Conservation (phyloP, 139 green algal species). For the Coccomyxa sp. region DNA sequence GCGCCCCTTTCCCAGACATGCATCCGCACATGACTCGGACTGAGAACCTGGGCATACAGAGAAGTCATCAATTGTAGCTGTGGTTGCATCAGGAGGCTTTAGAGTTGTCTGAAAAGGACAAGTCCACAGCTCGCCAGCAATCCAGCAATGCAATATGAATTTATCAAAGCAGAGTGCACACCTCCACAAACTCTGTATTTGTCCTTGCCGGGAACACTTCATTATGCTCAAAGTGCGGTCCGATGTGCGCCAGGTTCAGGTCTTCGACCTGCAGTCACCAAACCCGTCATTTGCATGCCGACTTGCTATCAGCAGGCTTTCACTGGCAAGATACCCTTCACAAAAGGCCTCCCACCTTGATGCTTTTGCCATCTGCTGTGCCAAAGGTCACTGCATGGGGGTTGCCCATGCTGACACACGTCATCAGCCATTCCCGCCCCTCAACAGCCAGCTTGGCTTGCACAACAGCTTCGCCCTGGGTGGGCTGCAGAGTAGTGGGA, state of each 20-base stretch:
- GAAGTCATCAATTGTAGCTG: no score
- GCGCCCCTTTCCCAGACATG: slow-evolving; percentile 97
- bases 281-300: not conserved
- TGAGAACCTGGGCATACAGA: slow-evolving; percentile 47
- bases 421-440: slow-evolving; percentile 75
- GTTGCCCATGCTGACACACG: slow-evolving; percentile 97
- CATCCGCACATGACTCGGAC: slow-evolving; percentile 78
- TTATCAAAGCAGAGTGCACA: not conserved
- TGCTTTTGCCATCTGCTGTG: slow-evolving; percentile 46
- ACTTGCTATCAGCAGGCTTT: not conserved
- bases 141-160: not conserved
- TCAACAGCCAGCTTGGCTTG: slow-evolving; percentile 60
- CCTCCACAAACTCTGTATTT: slow-evolving; percentile 93
- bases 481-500: slow-evolving; percentile 78
- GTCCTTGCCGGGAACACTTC: slow-evolving; percentile 84
- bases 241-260: slow-evolving; percentile 65
- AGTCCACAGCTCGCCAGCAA: not conserved
- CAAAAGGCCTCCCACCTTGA: slow-evolving; percentile 42
- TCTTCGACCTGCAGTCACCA: slow-evolving; percentile 47
- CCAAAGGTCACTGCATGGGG: slow-evolving; percentile 88
- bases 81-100: no score
- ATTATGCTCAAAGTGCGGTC: slow-evolving; percentile 90
- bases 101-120: not conserved
- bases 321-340: not conserved
- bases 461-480: slow-evolving; percentile 64